Evolutionary conservation across 805 yeast genomes (phyloP).

Genomic region (Myxozyma lipomycoides): DNA sequence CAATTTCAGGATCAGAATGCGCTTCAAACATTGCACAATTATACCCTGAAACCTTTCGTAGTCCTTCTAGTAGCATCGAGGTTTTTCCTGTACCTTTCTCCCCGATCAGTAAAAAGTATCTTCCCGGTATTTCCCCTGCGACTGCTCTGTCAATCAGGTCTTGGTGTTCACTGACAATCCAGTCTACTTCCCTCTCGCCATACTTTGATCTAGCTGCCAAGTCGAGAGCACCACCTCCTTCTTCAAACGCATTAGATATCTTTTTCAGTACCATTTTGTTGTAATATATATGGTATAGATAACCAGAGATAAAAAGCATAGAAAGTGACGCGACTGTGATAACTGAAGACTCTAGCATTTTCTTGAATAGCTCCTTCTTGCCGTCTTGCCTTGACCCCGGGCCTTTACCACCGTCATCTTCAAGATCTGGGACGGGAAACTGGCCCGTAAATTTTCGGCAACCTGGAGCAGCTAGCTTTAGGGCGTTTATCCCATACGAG

Average conservation of each 20-base stretch:
- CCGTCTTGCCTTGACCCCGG: neutral
- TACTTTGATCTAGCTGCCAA: slow-evolving; percentile 47
- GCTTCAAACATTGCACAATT: slow-evolving; percentile 74
- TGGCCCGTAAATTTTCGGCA: neutral
- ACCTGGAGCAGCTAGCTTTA: too few relatives aligned
- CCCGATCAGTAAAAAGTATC: slow-evolving; percentile 70
- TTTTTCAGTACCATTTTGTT: slow-evolving; percentile 56
- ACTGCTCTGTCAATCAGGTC: slow-evolving; percentile 59
- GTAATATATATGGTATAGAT: slow-evolving; percentile 63
- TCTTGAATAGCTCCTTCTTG: slow-evolving; percentile 32
- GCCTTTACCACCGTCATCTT: neutral
- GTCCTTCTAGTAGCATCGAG: slow-evolving; percentile 66
- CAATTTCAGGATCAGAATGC: slow-evolving; percentile 80
- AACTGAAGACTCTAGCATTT: slow-evolving; percentile 63
- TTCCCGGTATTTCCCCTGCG: slow-evolving; percentile 58
- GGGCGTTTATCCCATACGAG: too few relatives aligned
- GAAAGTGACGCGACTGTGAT: slow-evolving; percentile 66
- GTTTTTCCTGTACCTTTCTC: slow-evolving; percentile 88
- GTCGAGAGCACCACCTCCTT: slow-evolving; percentile 62
- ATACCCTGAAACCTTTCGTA: slow-evolving; percentile 57
- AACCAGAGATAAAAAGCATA: slow-evolving; percentile 67
- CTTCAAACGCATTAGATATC: slow-evolving; percentile 62
- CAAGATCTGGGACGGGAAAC: neutral
- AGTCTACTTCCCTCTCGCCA: slow-evolving; percentile 12
- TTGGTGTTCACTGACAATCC: slow-evolving; percentile 63